Base-by-base conservation (phyloP, 163 green algal genomes). In the Trebouxia gelatinosa region DNA sequence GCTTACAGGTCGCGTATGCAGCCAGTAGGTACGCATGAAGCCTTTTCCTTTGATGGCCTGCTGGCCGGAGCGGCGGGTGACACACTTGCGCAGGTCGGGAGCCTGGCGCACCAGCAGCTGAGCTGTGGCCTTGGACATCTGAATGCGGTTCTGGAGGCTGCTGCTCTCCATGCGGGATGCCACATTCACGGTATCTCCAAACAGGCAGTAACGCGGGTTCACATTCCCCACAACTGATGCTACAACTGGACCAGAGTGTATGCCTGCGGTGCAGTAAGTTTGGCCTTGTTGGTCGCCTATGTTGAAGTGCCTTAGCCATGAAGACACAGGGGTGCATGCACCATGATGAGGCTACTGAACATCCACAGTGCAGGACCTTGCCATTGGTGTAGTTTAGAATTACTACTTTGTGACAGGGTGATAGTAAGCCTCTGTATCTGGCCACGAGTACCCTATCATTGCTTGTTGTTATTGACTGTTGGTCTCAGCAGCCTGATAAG, bases 221-320 rank as follows among this genome's bases (percentile, higher is more conserved):
- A 65, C 48, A 50, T 61, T 65, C 5, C 76, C 76, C 7, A 76
- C 76, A 19, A 81, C 76, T 31, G 64, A 66, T 13, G 58, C 43
- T 11, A 81, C 79, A 23, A 83, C 81, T 37, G 81, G 80, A 1
- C 84, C 84, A 13, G 75, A 81, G 65, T 86, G 81, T 26, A 88
- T 51, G 46, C 84, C 84, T 74, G 38, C 66, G 37, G 57, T 19
- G 2, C 23, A 2, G 13, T 59, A 3, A 28, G 48, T 23, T 29
- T 29, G 3, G 48, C n/a, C n/a, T n/a, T n/a, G 48, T 59, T 19
- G 48, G 48, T 29, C 23, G 23, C 19, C 48, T 23, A 58, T 59
- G 48, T 1, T 59, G 23, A 2, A 19, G 19, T 59, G 19, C 48
- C 26, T 2, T 59, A 19, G 26, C 23, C 2, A 59, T 59, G 2